A percentile compares a stretch with the other conserved stretches of the same genome.
Evolutionary conservation across 129 eudicot genomes (phyloP).

Genomic region (Dittrichia graveolens): DNA sequence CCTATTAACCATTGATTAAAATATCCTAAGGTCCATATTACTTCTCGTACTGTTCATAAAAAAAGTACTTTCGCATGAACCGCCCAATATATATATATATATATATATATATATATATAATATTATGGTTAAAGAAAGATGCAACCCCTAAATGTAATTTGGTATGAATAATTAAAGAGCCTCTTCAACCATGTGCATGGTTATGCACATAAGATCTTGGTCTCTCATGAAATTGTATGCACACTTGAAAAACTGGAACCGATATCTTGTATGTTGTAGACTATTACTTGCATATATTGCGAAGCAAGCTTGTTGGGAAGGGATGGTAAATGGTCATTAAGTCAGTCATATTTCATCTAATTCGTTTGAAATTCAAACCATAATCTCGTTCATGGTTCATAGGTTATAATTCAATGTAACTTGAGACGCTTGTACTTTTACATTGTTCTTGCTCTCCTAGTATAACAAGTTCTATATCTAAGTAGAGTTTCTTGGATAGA

Average conservation of each 20-base stretch:
- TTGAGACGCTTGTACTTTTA: constrained; percentile 17
- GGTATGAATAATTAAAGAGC: neutral
- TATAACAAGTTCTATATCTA: neutral
- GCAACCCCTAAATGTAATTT: neutral
- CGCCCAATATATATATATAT: no score
- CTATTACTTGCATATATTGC: neutral
- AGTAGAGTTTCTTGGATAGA: neutral
- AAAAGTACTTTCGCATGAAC: no score
- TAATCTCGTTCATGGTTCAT: constrained; percentile 5
- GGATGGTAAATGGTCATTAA: neutral
- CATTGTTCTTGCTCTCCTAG: neutral
- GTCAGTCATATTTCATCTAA: constrained; percentile 19
- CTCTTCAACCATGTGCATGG: neutral
- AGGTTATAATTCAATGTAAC: neutral
- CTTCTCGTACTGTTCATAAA: no score
- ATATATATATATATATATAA: no score
- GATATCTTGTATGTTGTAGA: neutral
- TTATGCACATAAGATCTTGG: neutral
- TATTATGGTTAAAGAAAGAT: neutral
- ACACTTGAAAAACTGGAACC: neutral
- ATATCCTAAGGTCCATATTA: no score
- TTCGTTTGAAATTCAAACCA: neutral
- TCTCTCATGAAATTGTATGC: neutral
- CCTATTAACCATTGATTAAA: no score
- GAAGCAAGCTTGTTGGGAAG: constrained; percentile 14